These are phyloP conservation scores for Eucalyptus marginata DNA, from an alignment of 345 rosid species.

Conservation along the genomic window DNA sequence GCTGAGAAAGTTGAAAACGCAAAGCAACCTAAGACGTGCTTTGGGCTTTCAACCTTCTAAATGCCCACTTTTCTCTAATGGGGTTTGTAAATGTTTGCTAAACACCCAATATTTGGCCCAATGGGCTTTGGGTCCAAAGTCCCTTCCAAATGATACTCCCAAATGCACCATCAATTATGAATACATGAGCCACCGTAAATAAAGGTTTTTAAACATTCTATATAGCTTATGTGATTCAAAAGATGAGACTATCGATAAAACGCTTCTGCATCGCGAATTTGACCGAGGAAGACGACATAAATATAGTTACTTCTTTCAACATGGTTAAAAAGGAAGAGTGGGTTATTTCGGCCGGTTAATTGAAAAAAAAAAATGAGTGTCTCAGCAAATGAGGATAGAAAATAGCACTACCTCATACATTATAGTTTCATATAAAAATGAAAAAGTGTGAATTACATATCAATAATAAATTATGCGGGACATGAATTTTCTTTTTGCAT, in stretches of 20 bases:
- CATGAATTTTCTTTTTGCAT: background rate
- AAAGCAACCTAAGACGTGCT: fast-evolving
- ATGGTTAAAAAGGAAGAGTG: background rate
- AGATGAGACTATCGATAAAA: background rate
- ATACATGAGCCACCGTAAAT: background rate
- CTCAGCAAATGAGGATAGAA: background rate
- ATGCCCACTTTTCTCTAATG: too few relatives aligned
- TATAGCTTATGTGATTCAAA: background rate
- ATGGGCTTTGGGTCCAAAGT: too few relatives aligned
- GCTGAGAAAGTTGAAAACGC: fast-evolving
- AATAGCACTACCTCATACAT: background rate
- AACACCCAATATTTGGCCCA: too few relatives aligned
- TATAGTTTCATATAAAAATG: background rate
- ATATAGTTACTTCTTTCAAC: background rate
- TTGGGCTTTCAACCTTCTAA: fast-evolving
- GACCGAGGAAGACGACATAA: background rate
- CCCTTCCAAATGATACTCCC: too few relatives aligned
- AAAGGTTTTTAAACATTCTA: background rate
- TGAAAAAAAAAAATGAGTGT: background rate
- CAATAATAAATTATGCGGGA: background rate
- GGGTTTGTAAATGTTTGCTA: too few relatives aligned
- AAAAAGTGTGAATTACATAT: background rate
- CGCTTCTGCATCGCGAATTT: background rate
- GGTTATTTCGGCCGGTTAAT: background rate
- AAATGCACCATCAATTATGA: background rate